A percentile compares a stretch with the other conserved stretches of the same genome.
Evolutionary conservation across 1,284 basidiomycete species (phyloP).

Genomic region (Boletus nobilissimus): DNA sequence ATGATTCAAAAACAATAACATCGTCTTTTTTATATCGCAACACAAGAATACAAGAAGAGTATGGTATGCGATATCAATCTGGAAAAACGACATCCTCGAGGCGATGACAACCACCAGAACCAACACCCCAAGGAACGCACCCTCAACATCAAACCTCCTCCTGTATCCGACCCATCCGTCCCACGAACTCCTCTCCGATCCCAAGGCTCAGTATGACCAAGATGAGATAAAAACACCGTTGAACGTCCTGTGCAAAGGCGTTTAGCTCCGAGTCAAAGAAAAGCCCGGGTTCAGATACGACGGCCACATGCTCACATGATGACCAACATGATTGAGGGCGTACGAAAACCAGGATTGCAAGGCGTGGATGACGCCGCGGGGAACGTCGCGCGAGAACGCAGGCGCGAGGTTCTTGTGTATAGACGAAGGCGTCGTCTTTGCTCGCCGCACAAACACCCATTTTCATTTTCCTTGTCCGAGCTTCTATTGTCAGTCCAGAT

Average conservation of each 20-base stretch:
- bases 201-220: slow-evolving; percentile 70
- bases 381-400: slow-evolving; percentile 64
- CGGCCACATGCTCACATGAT: slow-evolving; percentile 68
- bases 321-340: slow-evolving; percentile 72
- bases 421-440: slow-evolving; percentile 10
- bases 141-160: background rate
- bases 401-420: background rate
- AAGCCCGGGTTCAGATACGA: background rate
- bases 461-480: too few species aligned
- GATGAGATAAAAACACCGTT: slow-evolving; percentile 74
- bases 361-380: slow-evolving; percentile 66
- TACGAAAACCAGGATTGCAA: slow-evolving; percentile 67
- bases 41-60: too few species aligned
- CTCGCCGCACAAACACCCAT: too few species aligned
- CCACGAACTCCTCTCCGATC: slow-evolving; percentile 73
- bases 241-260: slow-evolving; percentile 61
- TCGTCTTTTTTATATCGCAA: too few species aligned
- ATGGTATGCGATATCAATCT: too few species aligned
- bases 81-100: background rate
- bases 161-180: slow-evolving; percentile 48
- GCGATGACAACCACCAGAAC: too few species aligned
- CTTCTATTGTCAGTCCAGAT: too few species aligned
- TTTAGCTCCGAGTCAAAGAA: background rate
- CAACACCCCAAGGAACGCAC: too few species aligned
- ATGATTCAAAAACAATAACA: too few species aligned